A percentile compares a stretch with the other conserved stretches of the same genome.
Evolutionary conservation across 352 stramenopile species (phyloP).

Genomic region (Globisporangium spiculum): DNA sequence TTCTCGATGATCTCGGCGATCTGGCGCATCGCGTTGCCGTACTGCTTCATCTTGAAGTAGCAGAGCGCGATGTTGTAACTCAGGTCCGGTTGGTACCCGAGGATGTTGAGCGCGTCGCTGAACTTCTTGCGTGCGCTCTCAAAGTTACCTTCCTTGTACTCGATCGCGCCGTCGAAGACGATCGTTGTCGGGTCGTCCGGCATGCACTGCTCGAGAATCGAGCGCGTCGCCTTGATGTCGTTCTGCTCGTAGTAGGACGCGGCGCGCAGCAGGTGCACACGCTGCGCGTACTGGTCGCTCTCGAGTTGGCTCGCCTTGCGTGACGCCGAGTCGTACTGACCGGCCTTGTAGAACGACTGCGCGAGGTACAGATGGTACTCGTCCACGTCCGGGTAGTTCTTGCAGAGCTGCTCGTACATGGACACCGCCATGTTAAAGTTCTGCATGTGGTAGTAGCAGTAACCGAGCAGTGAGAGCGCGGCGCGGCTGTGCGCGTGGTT

Average conservation of each 20-base stretch:
- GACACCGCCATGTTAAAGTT: slow-evolving; percentile 89
- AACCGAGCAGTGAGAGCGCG: slow-evolving; percentile 94
- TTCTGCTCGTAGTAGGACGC: slow-evolving; percentile 96
- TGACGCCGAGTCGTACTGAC: slow-evolving; percentile 76
- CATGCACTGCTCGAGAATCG: slow-evolving; percentile 91
- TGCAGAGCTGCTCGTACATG: slow-evolving; percentile 95
- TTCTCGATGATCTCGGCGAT: slow-evolving; percentile 95
- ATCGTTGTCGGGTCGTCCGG: slow-evolving; percentile 91
- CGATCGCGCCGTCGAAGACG: slow-evolving; percentile 79
- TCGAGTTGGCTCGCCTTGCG: slow-evolving; percentile 82
- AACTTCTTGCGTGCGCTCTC: slow-evolving; percentile 90
- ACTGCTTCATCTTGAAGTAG: slow-evolving; percentile 92
- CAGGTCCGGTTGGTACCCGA: slow-evolving; percentile 92
- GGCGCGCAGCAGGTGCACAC: slow-evolving; percentile 82
- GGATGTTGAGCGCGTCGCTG: slow-evolving; percentile 89
- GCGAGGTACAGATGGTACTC: slow-evolving; percentile 96
- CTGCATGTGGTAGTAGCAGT: slow-evolving; percentile 96
- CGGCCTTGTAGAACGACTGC: slow-evolving; percentile 93
- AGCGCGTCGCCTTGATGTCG: slow-evolving; percentile 89
- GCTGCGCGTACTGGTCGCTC: slow-evolving; percentile 85
- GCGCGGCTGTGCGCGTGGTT: slow-evolving; percentile 92
- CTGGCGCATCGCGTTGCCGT: slow-evolving; percentile 88
- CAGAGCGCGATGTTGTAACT: slow-evolving; percentile 96
- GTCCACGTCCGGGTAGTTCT: slow-evolving; percentile 91
- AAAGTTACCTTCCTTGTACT: slow-evolving; percentile 89